Percentiles rank a stretch among this genome's conserved stretches.
These are phyloP conservation scores for Plantago lanceolata DNA, from an alignment of 305 asterid genomes.

Conservation along the genomic window DNA sequence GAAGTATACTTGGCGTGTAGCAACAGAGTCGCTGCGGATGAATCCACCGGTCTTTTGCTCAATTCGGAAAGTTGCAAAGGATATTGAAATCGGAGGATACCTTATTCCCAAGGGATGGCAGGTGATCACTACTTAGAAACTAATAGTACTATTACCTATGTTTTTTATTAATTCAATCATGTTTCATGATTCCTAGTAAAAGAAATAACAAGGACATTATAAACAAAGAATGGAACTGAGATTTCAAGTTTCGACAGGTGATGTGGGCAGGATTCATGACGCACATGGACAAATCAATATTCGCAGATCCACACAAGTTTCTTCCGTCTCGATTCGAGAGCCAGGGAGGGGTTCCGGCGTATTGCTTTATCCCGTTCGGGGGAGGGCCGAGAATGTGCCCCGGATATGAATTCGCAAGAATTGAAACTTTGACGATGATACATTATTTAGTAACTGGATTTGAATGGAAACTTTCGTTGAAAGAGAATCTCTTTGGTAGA, in stretches of 20 bases:
- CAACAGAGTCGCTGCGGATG: constrained; percentile 12
- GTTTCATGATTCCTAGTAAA: too few species aligned
- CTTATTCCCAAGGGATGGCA: constrained; percentile 23
- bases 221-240: too few species aligned
- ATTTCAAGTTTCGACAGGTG: too few species aligned
- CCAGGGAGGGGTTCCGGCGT: constrained; percentile 17
- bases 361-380: constrained; percentile 26
- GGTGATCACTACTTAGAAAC: too few species aligned
- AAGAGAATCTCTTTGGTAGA: constrained; percentile 26
- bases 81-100: constrained; percentile 25
- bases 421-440: constrained; percentile 26
- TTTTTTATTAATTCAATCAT: too few species aligned
- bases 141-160: too few species aligned
- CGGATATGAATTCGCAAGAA: too few species aligned
- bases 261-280: constrained; percentile 30
- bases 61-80: constrained; percentile 19
- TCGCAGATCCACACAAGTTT: constrained; percentile 24
- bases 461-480: constrained; percentile 22
- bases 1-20: too few species aligned
- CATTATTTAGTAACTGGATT: constrained; percentile 27
- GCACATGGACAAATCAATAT: constrained; percentile 28
- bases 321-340: constrained; percentile 23
- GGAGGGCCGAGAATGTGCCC: too few species aligned
- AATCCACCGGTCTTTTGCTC: constrained; percentile 21
- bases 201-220: too few species aligned